Conservation (phyloP, 805 yeast species). For the Sungouiella thailandica region DNA sequence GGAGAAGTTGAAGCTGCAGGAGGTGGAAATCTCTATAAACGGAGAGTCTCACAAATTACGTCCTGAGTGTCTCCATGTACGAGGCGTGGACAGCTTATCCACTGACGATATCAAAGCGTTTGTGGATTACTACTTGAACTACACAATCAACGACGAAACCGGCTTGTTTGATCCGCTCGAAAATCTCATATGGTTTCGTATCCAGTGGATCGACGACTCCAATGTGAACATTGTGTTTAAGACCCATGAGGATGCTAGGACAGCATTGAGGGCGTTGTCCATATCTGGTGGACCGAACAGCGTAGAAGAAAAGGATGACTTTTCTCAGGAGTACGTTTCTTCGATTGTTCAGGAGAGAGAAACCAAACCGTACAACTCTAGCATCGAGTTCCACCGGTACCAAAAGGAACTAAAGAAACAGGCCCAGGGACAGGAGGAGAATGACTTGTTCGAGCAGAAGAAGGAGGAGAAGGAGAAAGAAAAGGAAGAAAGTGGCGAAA, state of each 20-base stretch:
- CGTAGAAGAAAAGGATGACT: slow-evolving; percentile 2
- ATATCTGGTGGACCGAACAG: slow-evolving; percentile 10
- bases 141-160: slow-evolving; percentile 11
- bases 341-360: slow-evolving; percentile 31
- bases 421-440: slow-evolving; percentile 3
- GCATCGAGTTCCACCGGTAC: slow-evolving; percentile 29
- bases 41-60: slow-evolving; percentile 32
- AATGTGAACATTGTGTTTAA: slow-evolving; percentile 53
- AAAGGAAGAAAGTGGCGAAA: slow-evolving; percentile 11
- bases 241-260: slow-evolving; percentile 35
- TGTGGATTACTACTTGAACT: slow-evolving; percentile 44
- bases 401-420: slow-evolving; percentile 12
- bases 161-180: slow-evolving; percentile 19
- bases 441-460: slow-evolving; percentile 10
- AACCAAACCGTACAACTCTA: slow-evolving; percentile 37
- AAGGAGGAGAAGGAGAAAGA: slow-evolving; percentile 6
- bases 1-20: slow-evolving; percentile 25
- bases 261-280: slow-evolving; percentile 34
- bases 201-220: slow-evolving; percentile 67
- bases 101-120: slow-evolving; percentile 56
- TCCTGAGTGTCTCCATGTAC: slow-evolving; percentile 44
- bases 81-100: slow-evolving; percentile 62
- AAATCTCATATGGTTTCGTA: slow-evolving; percentile 32
- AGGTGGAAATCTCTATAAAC: slow-evolving; percentile 27
- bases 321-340: slow-evolving; percentile 17